Evolutionary conservation across 768 basidiomycete species (phyloP).

Genomic region (Boletus tomentosulus): DNA sequence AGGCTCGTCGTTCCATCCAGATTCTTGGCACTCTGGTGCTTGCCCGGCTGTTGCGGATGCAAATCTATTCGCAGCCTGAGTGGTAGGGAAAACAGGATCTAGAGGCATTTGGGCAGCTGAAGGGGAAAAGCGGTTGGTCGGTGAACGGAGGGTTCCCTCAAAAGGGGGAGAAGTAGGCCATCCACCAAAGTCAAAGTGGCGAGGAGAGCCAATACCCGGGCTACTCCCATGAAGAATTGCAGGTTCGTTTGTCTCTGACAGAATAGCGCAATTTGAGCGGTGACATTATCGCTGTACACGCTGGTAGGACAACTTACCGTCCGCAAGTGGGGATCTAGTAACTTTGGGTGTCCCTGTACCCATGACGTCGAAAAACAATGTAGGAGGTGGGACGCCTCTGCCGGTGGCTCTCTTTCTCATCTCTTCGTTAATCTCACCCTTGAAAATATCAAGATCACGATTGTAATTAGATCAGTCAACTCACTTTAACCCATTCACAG

Average conservation of each 20-base stretch:
- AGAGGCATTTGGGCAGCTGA: background rate
- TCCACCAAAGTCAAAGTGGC: background rate
- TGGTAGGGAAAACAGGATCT: background rate
- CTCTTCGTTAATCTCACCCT: conserved; percentile 6
- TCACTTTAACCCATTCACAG: conserved; percentile 3
- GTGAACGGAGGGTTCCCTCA: background rate
- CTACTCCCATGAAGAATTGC: background rate
- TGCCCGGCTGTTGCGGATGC: background rate
- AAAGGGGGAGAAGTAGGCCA: background rate
- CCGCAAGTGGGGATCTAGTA: background rate
- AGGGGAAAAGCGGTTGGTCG: background rate
- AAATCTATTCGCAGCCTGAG: no score
- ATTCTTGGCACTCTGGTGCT: background rate
- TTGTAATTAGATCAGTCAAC: background rate
- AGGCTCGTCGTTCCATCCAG: no score
- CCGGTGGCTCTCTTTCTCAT: background rate
- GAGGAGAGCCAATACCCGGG: background rate
- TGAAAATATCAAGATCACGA: background rate
- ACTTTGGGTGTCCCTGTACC: background rate
- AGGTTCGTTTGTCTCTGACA: background rate
- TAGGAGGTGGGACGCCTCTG: background rate
- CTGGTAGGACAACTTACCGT: background rate
- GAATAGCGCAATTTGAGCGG: background rate
- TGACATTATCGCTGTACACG: background rate
- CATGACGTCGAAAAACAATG: background rate